Conservation (phyloP, 345 rosid genomes). For the Citrus reticulata region DNA sequence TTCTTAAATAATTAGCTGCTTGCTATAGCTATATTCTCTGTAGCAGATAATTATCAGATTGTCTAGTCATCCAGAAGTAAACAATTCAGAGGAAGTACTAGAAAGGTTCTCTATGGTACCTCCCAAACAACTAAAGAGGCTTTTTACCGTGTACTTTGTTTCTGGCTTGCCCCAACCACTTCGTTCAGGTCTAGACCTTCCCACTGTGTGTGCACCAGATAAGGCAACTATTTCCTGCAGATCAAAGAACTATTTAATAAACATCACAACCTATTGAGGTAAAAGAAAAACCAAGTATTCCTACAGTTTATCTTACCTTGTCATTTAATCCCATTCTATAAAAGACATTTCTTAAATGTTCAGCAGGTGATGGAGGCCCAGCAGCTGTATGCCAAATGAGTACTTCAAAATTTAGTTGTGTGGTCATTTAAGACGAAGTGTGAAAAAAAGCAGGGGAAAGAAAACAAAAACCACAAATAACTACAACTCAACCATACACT, state of each 20-base stretch:
- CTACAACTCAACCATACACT: not conserved
- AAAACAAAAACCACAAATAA: not conserved
- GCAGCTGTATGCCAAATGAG: constrained; percentile 49
- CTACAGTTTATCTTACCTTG: constrained; percentile 39
- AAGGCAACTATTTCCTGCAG: constrained; percentile 87
- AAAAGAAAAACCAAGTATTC: not conserved
- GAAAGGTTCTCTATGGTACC: not conserved
- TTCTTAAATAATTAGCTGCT: constrained; percentile 7
- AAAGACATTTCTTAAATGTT: constrained; percentile 78
- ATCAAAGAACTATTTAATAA: constrained; percentile 7
- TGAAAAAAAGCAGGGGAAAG: not conserved
- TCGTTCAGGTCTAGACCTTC: constrained; percentile 93
- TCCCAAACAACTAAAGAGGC: constrained; percentile 1
- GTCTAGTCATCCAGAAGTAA: not conserved
- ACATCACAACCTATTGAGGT: not conserved
- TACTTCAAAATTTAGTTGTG: constrained; percentile 10
- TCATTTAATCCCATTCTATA: constrained; percentile 94
- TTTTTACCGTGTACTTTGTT: constrained; percentile 83
- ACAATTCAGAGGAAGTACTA: not conserved
- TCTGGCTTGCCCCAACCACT: constrained; percentile 98
- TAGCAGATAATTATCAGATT: not conserved
- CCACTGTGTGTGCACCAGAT: constrained; percentile 96
- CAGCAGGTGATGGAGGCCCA: constrained; percentile 85
- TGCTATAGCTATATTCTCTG: not conserved
- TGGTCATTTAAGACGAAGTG: not conserved